Evolutionary conservation across 225 moss, liverwort and hornwort species (phyloP).

Genomic region (Pseudisothecium myosuroides): DNA sequence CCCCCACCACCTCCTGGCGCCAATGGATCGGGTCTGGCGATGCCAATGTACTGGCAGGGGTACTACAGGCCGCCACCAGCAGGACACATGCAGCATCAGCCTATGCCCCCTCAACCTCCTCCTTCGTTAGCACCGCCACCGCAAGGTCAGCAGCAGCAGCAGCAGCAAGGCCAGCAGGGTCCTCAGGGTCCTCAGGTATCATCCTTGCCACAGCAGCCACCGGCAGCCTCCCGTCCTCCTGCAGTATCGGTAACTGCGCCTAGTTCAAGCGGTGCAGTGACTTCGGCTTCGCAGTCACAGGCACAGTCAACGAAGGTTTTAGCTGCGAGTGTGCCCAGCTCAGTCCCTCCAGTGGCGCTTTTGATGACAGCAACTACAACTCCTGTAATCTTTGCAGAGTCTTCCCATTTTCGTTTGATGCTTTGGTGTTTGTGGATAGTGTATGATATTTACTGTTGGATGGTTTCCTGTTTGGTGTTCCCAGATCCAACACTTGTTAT

Average conservation of each 20-base stretch:
- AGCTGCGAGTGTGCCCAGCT: not conserved
- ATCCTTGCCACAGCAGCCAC: constrained; percentile 19
- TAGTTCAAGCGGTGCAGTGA: constrained; percentile 11
- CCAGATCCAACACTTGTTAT: not conserved
- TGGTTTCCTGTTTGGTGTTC: not conserved
- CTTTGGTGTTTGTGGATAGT: not conserved
- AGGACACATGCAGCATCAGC: constrained; percentile 74
- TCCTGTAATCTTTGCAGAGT: constrained; percentile 2
- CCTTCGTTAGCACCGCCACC: constrained; percentile 64
- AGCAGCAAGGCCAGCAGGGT: constrained; percentile 12
- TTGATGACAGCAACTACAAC: not conserved
- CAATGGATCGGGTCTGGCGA: constrained; percentile 64
- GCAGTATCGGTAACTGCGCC: not conserved
- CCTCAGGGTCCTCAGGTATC: constrained; percentile 26
- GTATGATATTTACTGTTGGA: not conserved
- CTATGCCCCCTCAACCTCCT: constrained; percentile 80
- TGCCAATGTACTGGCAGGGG: constrained; percentile 98
- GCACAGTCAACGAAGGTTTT: constrained; percentile 2
- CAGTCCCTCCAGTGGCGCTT: constrained; percentile 7
- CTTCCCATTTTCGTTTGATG: not conserved
- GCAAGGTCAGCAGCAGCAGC: constrained; percentile 47
- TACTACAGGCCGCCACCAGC: constrained; percentile 82
- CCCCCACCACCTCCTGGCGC: constrained; percentile 80
- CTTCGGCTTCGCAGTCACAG: constrained; percentile 20
- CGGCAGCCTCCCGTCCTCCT: constrained; percentile 16